phyloP scores from a whole-genome alignment of 2,329 filamentous ascomycete genomes.

The Rhexocercosporidium sp. region DNA sequence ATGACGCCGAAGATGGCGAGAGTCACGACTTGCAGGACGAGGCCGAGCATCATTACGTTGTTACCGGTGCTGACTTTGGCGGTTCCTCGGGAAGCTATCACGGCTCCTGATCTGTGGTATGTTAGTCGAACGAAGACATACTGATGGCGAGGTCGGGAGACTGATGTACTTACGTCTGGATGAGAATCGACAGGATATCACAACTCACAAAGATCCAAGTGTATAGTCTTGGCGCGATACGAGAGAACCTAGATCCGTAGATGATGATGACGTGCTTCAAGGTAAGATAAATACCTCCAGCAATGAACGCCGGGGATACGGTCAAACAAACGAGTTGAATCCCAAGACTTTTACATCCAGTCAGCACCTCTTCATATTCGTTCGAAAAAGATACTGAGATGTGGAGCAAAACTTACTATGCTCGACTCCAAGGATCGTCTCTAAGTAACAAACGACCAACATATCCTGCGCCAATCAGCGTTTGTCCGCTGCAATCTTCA shows the following conservation, averaged over 20 bases:
- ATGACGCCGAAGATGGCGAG: constrained; percentile 42
- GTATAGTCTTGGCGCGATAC: constrained; percentile 55
- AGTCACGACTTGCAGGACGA: constrained; percentile 44
- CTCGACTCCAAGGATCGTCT: constrained; percentile 59
- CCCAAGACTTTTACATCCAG: constrained; percentile 13
- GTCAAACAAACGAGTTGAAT: constrained; percentile 54
- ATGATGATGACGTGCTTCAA: constrained; percentile 60
- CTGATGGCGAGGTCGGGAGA: constrained; percentile 48
- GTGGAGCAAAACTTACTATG: constrained; percentile 51
- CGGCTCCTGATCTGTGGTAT: constrained; percentile 62
- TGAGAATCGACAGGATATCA: constrained; percentile 57
- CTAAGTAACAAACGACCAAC: constrained; percentile 55
- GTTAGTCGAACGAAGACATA: constrained; percentile 52
- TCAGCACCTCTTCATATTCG: neutral
- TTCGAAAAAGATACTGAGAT: neutral
- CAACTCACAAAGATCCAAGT: constrained; percentile 64
- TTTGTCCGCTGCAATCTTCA: neutral
- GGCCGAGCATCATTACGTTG: constrained; percentile 45
- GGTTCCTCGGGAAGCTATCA: constrained; percentile 54
- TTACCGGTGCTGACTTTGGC: constrained; percentile 45
- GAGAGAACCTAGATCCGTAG: constrained; percentile 55
- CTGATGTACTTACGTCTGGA: constrained; percentile 22
- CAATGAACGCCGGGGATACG: constrained; percentile 54
- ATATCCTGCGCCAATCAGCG: constrained; percentile 43
- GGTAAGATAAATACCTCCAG: constrained; percentile 65